phyloP scores from a whole-genome alignment of 768 basidiomycete genomes.

The Lactarius hatsudake region DNA sequence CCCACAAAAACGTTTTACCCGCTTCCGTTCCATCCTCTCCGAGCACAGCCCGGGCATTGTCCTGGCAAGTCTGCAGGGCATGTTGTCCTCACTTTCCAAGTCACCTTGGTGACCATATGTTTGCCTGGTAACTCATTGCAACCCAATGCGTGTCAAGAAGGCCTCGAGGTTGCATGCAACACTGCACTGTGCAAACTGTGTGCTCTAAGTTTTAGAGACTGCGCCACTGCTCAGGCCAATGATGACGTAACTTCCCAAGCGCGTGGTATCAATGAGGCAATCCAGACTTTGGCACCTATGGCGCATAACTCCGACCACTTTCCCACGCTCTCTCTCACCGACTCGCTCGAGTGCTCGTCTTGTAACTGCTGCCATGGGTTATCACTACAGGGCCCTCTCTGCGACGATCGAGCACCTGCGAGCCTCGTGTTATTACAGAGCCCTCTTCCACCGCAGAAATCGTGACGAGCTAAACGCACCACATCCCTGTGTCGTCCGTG shows the following conservation, averaged over 20 bases:
- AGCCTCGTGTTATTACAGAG: neutral
- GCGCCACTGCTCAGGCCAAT: neutral
- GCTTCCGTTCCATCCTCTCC: conserved; percentile 19
- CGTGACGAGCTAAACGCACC: conserved; percentile 6
- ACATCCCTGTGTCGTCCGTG: conserved; percentile 17
- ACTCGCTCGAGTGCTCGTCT: neutral
- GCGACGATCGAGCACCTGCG: neutral
- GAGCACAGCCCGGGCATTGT: conserved; percentile 12
- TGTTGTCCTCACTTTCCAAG: conserved; percentile 18
- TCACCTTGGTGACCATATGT: conserved; percentile 20
- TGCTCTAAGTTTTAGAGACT: neutral
- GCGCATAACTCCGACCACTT: neutral
- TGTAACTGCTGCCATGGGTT: neutral
- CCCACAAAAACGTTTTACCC: conserved; percentile 13
- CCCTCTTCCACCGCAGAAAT: neutral
- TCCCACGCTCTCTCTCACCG: neutral
- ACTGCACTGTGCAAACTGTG: neutral
- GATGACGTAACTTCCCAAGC: conserved; percentile 13
- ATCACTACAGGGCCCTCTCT: neutral
- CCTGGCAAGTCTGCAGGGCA: neutral
- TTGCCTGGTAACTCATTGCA: neutral
- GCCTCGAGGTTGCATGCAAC: neutral
- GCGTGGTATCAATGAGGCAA: conserved; percentile 15
- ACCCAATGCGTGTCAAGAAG: neutral
- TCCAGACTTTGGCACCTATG: neutral